Base-by-base conservation (phyloP, 2,329 filamentous ascomycete genomes). In the Ceratocystiopsis minuta region DNA sequence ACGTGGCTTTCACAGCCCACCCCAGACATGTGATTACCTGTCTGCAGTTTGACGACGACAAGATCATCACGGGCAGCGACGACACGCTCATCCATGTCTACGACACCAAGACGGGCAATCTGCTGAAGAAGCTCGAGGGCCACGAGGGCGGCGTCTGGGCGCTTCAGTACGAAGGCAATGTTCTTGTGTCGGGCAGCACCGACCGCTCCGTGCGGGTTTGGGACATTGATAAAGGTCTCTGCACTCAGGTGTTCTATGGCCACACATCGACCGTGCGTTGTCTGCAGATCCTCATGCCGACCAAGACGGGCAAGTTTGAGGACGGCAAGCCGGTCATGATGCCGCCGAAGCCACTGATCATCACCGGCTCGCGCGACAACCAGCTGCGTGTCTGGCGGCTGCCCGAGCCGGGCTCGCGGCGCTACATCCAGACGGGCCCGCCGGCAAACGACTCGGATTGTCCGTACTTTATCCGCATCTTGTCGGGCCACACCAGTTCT, bases 131-230 rank as follows among this genome's bases (percentile, higher is more conserved):
- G 48, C 73, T 98, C 3, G 80, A 87, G 53, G 90, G 90, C 2
- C 90, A 98, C 51, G 90, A 98, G 58, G 90, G 90, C 32, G 90
- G 90, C 37, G 90, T 98, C 1, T 98, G 90, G 90, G 90, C 90
- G 28, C 63, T 98, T 41, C 87, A 96, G 57, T 98, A 96, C 55
- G 80, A 95, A 55, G 88, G 87, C 40, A 95, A 96, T 55, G 85
- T 83, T 15, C 65, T 98, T 16, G 90, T 98, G 3, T 98, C 90
- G 15, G 90, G 90, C 3, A 95, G 87, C 7, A 98, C 90, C 0
- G 90, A 98, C 60, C 72, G 90, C 38, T 93, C 90, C 12, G 90
- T 98, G n/a, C 78, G 90, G n/a, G 88, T 98, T 0, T 98, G 90
- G 90, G 88, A 98, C 56, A 95, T 98, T 48, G 85, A 93, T 54